These are phyloP conservation scores for Fomitopsis schrenkii DNA, from an alignment of 1,284 basidiomycete genomes.

Conservation along the genomic window DNA sequence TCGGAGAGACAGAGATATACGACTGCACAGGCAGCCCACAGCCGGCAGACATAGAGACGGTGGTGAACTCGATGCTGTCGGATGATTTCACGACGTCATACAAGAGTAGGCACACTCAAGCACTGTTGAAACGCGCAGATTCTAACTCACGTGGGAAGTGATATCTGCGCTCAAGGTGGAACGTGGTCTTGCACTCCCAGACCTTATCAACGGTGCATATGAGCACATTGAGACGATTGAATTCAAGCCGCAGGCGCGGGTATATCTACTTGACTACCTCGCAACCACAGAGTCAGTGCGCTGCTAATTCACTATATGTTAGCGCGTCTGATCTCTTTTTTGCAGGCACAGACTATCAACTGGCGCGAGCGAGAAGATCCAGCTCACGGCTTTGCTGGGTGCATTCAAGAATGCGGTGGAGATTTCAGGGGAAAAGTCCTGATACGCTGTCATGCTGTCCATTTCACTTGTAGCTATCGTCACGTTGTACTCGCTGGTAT, in stretches of 20 bases:
- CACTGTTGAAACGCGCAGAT: too few relatives aligned
- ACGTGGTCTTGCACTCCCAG: conserved; percentile 92
- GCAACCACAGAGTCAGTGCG: conserved; percentile 82
- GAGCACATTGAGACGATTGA: conserved; percentile 89
- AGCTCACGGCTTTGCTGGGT: conserved; percentile 87
- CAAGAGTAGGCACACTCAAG: conserved; percentile 53
- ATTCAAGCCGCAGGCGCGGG: conserved; percentile 79
- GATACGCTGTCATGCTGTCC: background rate
- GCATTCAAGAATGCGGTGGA: conserved; percentile 95
- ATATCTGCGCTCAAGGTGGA: conserved; percentile 86
- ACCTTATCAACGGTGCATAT: conserved; percentile 91
- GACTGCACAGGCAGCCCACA: conserved; percentile 97
- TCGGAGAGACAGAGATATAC: conserved; percentile 91
- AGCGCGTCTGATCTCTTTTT: background rate
- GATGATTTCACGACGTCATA: conserved; percentile 96
- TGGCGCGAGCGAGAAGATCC: conserved; percentile 93
- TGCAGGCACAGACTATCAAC: conserved; percentile 86
- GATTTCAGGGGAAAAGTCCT: conserved; percentile 40
- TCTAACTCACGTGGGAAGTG: conserved; percentile 43
- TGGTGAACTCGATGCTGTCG: conserved; percentile 94
- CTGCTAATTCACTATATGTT: too few relatives aligned
- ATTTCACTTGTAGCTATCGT: background rate
- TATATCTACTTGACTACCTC: conserved; percentile 89
- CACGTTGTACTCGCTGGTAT: too few relatives aligned
- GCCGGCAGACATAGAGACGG: conserved; percentile 88